Base-by-base conservation (phyloP, 495 filamentous ascomycete genomes). In the Cryomyces minteri region DNA sequence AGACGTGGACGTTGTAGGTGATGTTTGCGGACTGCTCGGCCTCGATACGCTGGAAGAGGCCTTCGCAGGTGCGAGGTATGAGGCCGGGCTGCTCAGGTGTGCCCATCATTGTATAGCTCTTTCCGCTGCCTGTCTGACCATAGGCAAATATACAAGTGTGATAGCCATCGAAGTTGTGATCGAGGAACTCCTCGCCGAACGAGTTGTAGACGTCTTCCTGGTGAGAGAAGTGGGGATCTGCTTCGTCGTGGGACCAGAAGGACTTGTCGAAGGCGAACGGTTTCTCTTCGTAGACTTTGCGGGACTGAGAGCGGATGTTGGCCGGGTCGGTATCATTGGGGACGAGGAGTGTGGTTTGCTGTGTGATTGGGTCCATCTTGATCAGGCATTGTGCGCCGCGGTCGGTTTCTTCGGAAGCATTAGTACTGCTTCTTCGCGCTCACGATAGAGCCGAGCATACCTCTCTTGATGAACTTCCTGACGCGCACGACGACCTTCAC, bases 81-180 rank as follows among this genome's bases (percentile, higher is more conserved):
- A 99, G 70, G 5, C 90, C 90, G 0, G 88, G 87, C 49, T 88
- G 73, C 25, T 79, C 73, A 3, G 77, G 76, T 2, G 83, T 92
- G 32, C 90, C 90, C 90, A 99, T 99, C 92, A 99, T 96, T 12
- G 90, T 94, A 62, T 96, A 99, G 60, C 80, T 88, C 66, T 99
- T 99, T 18, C 90, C 90, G 2, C 88, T 92, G 14, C 90, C 90
- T 0, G 90, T 99, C 68, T 99, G 90, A 11, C 90, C 88, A 54
- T 99, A 99, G 39, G 90, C 92, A 56, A 99, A 96, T 50, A 99
- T 96, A 58, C 90, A 99, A 0, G 90, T 99, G 62, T 99, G 87
- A 63, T 96, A 99, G 47, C 90, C 90, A 55, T 95, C 88, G 51
- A 99, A 99, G 62, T 99, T 99, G 67, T 96, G 92, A 60, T 99